Evolutionary conservation across 2,329 filamentous ascomycete species (phyloP).

Genomic region (Thielaviopsis cerberus): DNA sequence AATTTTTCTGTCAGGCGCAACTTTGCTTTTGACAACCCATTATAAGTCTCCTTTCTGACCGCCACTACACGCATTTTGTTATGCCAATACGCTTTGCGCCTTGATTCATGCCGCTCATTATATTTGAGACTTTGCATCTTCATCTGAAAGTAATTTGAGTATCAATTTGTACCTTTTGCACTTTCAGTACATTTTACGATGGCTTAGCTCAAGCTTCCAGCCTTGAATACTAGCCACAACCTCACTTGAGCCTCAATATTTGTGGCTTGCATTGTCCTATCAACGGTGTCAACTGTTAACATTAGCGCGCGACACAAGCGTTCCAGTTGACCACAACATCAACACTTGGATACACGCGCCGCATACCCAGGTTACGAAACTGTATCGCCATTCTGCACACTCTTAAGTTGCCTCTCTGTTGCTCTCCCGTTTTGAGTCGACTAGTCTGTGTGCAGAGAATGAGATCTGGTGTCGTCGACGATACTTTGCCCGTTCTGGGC

Average conservation of each 20-base stretch:
- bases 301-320: not conserved
- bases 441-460: conserved; percentile 93
- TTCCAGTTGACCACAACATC: not conserved
- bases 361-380: not conserved
- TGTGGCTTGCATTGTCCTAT: not conserved
- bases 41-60: too few species aligned
- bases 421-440: conserved; percentile 67
- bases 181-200: not conserved
- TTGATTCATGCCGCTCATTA: not conserved
- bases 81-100: not conserved
- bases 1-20: not conserved
- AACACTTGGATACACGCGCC: not conserved
- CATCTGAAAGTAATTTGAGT: not conserved
- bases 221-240: not conserved
- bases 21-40: not conserved
- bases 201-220: not conserved
- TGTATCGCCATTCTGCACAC: conserved; percentile 43
- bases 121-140: not conserved
- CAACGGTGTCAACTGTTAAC: not conserved
- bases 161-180: not conserved
- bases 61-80: not conserved
- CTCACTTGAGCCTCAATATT: not conserved
- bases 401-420: conserved; percentile 87
- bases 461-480: conserved; percentile 27
- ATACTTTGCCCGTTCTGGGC: conserved; percentile 33